These are phyloP conservation scores for Conticribra weissflogii DNA, from an alignment of 108 stramenopile genomes.

Conservation along the genomic window DNA sequence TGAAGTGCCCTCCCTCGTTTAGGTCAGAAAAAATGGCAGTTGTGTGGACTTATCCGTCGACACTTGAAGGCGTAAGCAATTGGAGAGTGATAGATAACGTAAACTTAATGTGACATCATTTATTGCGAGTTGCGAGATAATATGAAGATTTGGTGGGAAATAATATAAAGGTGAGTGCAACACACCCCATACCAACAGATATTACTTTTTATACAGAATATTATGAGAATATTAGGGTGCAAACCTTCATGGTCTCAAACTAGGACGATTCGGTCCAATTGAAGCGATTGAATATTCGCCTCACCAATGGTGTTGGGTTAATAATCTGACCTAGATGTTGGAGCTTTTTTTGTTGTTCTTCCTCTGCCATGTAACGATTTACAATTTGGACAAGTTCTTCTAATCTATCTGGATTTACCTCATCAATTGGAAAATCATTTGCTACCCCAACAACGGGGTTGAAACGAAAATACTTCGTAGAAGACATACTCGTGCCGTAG, in stretches of 20 bases:
- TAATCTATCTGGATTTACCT: slow-evolving; percentile 69
- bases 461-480: slow-evolving; percentile 80
- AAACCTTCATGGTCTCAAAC: too few relatives aligned
- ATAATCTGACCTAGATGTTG: slow-evolving; percentile 41
- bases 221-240: too few relatives aligned
- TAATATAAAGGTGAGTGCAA: too few relatives aligned
- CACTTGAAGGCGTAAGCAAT: slow-evolving; percentile 29
- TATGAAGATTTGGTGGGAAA: too few relatives aligned
- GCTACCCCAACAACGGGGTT: slow-evolving; percentile 76
- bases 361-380: slow-evolving; percentile 68
- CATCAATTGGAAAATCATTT: slow-evolving; percentile 70
- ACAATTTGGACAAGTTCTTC: slow-evolving; percentile 65
- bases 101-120: background rate
- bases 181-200: too few relatives aligned
- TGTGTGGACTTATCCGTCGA: slow-evolving; percentile 32
- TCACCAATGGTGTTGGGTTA: slow-evolving; percentile 25
- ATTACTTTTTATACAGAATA: too few relatives aligned
- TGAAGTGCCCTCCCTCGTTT: slow-evolving; percentile 35
- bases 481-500: slow-evolving; percentile 45
- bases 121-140: too few relatives aligned
- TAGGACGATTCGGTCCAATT: too few relatives aligned
- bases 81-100: slow-evolving; percentile 32
- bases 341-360: slow-evolving; percentile 68
- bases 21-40: slow-evolving; percentile 30
- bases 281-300: background rate